Evolutionary conservation across 1,139 yeast genomes (phyloP).

Genomic region (Hansenula sp.): DNA sequence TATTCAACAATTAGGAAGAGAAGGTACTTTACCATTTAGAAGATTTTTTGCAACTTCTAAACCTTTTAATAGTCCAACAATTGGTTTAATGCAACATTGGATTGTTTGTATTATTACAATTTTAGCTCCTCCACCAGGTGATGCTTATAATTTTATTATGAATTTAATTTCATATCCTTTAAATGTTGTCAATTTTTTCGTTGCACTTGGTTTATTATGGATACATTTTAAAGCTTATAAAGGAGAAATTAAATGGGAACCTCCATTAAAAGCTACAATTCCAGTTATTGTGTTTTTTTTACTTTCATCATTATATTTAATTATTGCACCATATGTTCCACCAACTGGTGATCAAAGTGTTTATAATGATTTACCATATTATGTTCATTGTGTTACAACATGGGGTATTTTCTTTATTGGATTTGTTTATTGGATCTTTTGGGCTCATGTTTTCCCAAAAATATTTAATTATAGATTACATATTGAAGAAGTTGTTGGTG

Average conservation of each 20-base stretch:
- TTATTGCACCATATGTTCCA: constrained; percentile 79
- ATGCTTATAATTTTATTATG: constrained; percentile 71
- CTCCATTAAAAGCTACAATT: constrained; percentile 66
- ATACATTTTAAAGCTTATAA: constrained; percentile 53
- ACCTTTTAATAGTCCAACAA: constrained; percentile 52
- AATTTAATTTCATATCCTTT: constrained; percentile 75
- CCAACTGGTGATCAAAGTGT: constrained; percentile 65
- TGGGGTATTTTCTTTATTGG: constrained; percentile 77
- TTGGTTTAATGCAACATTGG: constrained; percentile 53
- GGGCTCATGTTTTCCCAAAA: constrained; percentile 59
- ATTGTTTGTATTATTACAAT: constrained; percentile 49
- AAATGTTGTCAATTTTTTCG: constrained; percentile 64
- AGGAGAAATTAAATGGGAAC: constrained; percentile 61
- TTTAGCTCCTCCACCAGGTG: constrained; percentile 68
- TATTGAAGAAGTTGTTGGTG: constrained; percentile 59
- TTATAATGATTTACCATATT: constrained; percentile 67
- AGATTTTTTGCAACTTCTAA: constrained; percentile 46
- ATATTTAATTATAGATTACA: constrained; percentile 55
- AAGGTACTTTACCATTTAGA: constrained; percentile 69
- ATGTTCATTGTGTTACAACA: constrained; percentile 78
- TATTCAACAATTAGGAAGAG: constrained; percentile 70
- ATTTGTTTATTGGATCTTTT: constrained; percentile 62
- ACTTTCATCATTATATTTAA: constrained; percentile 63
- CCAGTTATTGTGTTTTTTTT: constrained; percentile 63
- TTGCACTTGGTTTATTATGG: constrained; percentile 67